phyloP scores from a whole-genome alignment of 2,329 filamentous ascomycete species.

The Arthroderma sp. region DNA sequence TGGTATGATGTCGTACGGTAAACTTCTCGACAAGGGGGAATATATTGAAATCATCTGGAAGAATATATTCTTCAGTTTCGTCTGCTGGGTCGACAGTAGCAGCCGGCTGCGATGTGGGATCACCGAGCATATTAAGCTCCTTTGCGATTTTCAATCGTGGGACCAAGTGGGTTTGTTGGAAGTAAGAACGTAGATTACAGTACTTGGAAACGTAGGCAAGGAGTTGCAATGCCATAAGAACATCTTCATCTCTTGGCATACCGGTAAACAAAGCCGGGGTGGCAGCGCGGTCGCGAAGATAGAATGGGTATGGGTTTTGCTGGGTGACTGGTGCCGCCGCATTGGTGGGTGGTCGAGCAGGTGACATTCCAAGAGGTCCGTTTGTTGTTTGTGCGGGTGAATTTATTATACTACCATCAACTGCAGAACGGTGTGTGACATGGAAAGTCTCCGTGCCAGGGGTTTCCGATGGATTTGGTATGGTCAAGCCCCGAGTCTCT shows the following conservation, averaged over 20 bases:
- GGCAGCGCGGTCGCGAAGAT: constrained; percentile 55
- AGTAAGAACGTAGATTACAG: constrained; percentile 88
- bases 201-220: constrained; percentile 98
- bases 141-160: constrained; percentile 80
- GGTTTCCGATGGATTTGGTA: constrained; percentile 68
- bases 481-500: constrained; percentile 59
- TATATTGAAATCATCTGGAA: constrained; percentile 94
- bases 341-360: constrained; percentile 46
- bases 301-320: constrained; percentile 61
- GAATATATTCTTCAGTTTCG: constrained; percentile 72
- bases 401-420: constrained; percentile 75
- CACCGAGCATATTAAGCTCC: constrained; percentile 68
- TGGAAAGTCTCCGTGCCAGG: constrained; percentile 86
- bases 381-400: constrained; percentile 53
- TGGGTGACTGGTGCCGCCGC: constrained; percentile 62
- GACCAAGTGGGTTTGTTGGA: constrained; percentile 87
- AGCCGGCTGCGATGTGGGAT: constrained; percentile 35
- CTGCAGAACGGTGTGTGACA: constrained; percentile 71
- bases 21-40: constrained; percentile 98
- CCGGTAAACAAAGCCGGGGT: constrained; percentile 66
- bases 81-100: constrained; percentile 31
- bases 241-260: constrained; percentile 94
- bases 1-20: constrained; percentile 84
- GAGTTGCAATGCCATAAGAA: constrained; percentile 92
- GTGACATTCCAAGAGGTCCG: constrained; percentile 58